Conservation (phyloP, 352 stramenopile species). For the Thalassiosira mediterranea region DNA sequence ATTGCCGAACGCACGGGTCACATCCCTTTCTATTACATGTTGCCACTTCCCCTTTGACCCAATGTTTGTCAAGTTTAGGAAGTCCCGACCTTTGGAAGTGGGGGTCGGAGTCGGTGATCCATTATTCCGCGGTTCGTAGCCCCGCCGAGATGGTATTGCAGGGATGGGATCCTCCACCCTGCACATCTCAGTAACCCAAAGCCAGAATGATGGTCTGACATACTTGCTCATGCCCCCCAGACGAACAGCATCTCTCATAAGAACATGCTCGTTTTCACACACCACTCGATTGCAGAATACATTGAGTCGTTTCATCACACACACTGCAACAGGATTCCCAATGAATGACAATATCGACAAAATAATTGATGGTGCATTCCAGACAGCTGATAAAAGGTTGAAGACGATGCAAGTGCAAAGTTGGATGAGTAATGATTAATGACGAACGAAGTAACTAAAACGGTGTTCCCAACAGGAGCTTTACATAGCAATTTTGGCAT, state of each 20-base stretch:
- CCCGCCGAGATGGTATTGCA: slow-evolving; percentile 28
- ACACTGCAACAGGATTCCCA: slow-evolving; percentile 78
- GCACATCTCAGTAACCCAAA: slow-evolving; percentile 78
- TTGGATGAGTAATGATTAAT: too few species aligned
- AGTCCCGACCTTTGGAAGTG: slow-evolving; percentile 21
- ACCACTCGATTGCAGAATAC: slow-evolving; percentile 70
- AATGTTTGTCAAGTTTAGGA: slow-evolving; percentile 48
- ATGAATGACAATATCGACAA: slow-evolving; percentile 73
- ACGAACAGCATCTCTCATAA: slow-evolving; percentile 79
- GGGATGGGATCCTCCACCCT: slow-evolving; percentile 49
- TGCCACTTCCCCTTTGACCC: slow-evolving; percentile 77
- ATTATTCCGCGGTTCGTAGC: slow-evolving; percentile 8
- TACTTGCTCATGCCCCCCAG: slow-evolving; percentile 77
- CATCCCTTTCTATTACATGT: slow-evolving; percentile 79
- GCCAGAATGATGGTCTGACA: slow-evolving; percentile 78
- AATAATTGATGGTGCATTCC: slow-evolving; percentile 66
- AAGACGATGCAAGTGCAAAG: too few species aligned
- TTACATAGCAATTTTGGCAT: too few species aligned
- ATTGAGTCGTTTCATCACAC: slow-evolving; percentile 76
- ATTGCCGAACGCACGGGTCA: slow-evolving; percentile 79
- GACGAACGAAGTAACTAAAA: too few species aligned
- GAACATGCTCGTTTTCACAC: slow-evolving; percentile 72
- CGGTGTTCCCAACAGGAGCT: too few species aligned
- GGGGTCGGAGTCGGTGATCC: neutral
- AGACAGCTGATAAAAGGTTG: too few species aligned